phyloP scores from a whole-genome alignment of 768 basidiomycete species.

The Lepiota subincarnata region DNA sequence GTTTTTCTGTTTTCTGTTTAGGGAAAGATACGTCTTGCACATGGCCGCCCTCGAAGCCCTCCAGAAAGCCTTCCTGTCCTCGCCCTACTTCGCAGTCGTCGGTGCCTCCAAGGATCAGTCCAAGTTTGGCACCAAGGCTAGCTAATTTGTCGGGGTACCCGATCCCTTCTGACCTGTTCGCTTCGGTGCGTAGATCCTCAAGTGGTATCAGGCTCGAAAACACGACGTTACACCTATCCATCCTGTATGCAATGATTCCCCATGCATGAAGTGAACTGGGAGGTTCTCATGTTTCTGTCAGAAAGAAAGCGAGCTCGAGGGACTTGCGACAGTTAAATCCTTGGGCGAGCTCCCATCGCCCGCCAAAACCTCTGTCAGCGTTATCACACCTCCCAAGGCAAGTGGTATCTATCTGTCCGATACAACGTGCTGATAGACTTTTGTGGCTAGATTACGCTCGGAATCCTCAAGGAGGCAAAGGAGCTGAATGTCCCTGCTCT shows the following conservation, averaged over 20 bases:
- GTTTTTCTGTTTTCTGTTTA: too few species aligned
- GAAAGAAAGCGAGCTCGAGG: slow-evolving; percentile 71
- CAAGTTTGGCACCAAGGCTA: slow-evolving; percentile 76
- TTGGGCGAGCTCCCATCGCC: slow-evolving; percentile 58
- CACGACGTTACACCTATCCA: slow-evolving; percentile 70
- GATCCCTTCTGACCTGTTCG: background rate
- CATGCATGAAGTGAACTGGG: too few species aligned
- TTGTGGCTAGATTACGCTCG: slow-evolving; percentile 58
- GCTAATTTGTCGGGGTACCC: slow-evolving; percentile 1
- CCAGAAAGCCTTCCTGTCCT: slow-evolving; percentile 59
- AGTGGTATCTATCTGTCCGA: slow-evolving; percentile 3
- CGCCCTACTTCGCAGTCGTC: slow-evolving; percentile 69
- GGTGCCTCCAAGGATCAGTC: slow-evolving; percentile 77
- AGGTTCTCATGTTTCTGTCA: slow-evolving; percentile 25
- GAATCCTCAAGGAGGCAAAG: slow-evolving; percentile 61
- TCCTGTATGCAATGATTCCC: slow-evolving; percentile 54
- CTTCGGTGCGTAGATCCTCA: slow-evolving; percentile 50
- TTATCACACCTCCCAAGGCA: slow-evolving; percentile 76
- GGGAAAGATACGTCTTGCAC: too few species aligned
- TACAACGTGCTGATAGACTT: background rate
- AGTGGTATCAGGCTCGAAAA: slow-evolving; percentile 66
- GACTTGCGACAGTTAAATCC: slow-evolving; percentile 49
- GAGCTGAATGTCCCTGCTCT: slow-evolving; percentile 67
- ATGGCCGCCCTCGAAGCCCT: slow-evolving; percentile 25
- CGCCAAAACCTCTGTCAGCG: slow-evolving; percentile 65